A percentile compares a stretch with the other conserved stretches of the same genome.
These are phyloP conservation scores for Thermothielavioides terrestris DNA, from an alignment of 495 filamentous ascomycete genomes.

Conservation along the genomic window DNA sequence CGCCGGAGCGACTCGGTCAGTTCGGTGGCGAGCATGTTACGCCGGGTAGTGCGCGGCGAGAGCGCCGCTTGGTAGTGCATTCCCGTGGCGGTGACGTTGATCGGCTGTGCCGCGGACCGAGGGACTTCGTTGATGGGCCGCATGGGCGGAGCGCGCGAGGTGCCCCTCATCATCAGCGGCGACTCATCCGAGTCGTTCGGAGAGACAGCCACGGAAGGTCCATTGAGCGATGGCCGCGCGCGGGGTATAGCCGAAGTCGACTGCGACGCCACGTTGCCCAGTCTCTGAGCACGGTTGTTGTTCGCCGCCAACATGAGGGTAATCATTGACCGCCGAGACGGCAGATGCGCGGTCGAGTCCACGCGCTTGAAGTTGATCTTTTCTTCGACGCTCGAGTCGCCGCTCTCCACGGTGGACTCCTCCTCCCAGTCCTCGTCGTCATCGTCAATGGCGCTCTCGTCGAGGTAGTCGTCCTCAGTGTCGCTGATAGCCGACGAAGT, in stretches of 20 bases:
- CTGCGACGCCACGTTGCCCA: conserved; percentile 59
- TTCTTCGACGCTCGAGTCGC: conserved; percentile 70
- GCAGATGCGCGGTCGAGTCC: conserved; percentile 77
- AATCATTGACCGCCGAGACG: conserved; percentile 78
- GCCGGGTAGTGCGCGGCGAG: conserved; percentile 84
- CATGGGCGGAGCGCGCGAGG: conserved; percentile 32
- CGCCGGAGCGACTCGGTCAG: conserved; percentile 45
- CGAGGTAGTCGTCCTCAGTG: conserved; percentile 60
- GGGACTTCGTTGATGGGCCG: conserved; percentile 59
- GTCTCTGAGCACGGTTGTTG: conserved; percentile 53
- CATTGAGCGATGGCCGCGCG: conserved; percentile 62
- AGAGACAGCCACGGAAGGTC: conserved; percentile 63
- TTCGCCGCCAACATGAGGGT: conserved; percentile 79
- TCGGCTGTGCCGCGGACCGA: conserved; percentile 65
- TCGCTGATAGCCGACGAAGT: conserved; percentile 53
- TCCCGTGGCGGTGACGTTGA: conserved; percentile 63
- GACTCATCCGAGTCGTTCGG: conserved; percentile 61
- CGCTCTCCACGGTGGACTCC: conserved; percentile 88
- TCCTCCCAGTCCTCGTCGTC: conserved; percentile 81
- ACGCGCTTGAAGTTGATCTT: conserved; percentile 77
- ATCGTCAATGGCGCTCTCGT: conserved; percentile 80
- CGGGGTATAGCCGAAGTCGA: conserved; percentile 74
- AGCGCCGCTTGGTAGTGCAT: conserved; percentile 57
- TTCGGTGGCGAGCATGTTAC: conserved; percentile 95
- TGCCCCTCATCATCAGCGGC: conserved; percentile 55